Evolutionary conservation across 345 rosid species (phyloP), one percentile per base, ranked within the genome.

Genomic region (Salix brachista): DNA sequence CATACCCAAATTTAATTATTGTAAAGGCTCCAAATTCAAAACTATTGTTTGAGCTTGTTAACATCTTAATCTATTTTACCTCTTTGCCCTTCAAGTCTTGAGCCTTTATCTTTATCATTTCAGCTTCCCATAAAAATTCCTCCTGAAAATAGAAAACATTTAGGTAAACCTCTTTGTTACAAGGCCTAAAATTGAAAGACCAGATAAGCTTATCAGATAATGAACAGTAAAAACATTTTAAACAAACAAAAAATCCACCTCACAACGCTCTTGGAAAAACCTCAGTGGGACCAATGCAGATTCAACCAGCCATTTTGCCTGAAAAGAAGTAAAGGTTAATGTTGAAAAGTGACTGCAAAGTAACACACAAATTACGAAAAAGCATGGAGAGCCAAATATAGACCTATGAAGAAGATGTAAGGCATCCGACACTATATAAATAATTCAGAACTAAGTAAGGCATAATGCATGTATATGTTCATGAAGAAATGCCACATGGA

Each of bases 41-140:
- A 19, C 64, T 3, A n/a, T n/a, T n/a, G 64, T 23, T 9, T 23
- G 64, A n/a, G 64, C 11, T n/a, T 9, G 64, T 58, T 25, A 23
- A 10, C 6, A 26, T 39, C 46, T 9, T 16, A 25, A 65, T 71
- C 64, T 54, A 66, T n/a, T 21, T 80, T 86, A 96, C 99, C 99
- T 94, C 99, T 90, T 96, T 96, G 70, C 91, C 94, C 89, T 96
- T 96, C 84, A 96, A 90, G 78, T 96, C 99, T 79, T 90, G 97
- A 80, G 99, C 97, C 83, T 92, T 96, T 73, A 94, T 96, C 89
- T 94, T 94, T 84, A 91, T 92, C 97, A 96, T 88, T 83, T 91
- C 97, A 85, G 97, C 94, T 81, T 96, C 99, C 92, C 93, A 92
- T 10, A 96, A 75, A 85, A 96, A 96, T 84, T 96, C 99, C 85